Evolutionary conservation across 2,329 filamentous ascomycete genomes (phyloP), one percentile per base, ranked within the genome.

Genomic region (Lachnellula willkommii): DNA sequence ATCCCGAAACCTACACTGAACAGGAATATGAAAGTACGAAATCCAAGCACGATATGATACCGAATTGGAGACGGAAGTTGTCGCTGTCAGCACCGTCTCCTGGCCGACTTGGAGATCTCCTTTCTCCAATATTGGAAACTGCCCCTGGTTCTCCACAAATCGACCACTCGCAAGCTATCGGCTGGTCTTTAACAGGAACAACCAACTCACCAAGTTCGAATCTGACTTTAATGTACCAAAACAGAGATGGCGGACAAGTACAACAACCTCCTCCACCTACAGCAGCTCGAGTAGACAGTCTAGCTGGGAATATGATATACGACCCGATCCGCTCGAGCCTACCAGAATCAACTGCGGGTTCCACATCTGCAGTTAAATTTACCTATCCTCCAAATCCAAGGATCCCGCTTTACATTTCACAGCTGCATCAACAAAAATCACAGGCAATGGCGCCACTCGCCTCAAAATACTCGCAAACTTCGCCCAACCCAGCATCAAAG

Each of bases 121-220:
- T 74, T 4, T 74, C 82, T 22, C 71, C 75, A 2, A 71, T 71
- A 11, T 69, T 77, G 5, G 75, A 79, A 40, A 72, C 74, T 35
- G 73, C 76, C 1, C 67, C 75, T 0, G 80, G 79, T 0, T 80
- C 81, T 1, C 63, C 58, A 57, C 55, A 56, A 26, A 78, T 76
- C 50, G 73, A 75, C 40, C 73, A 75, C 8, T 77, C 75, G 15
- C 53, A 59, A 79, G 81, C 83, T 0, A 89, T 95, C 56, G 90
- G 89, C 1, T 95, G 89, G 87, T 91, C 89, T 7, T 74, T 95
- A n/a, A 90, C 90, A 0, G 90, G 90, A 14, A 93, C 87, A 1
- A 91, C 89, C 53, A 90, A 95, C 66, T 94, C 89, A 3, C 87
- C 89, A 1, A 91, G 85, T 60, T 90, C 90, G 0, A 94, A 89